Conservation (phyloP, 2,329 filamentous ascomycete genomes). For the Trichoderma harzianum region DNA sequence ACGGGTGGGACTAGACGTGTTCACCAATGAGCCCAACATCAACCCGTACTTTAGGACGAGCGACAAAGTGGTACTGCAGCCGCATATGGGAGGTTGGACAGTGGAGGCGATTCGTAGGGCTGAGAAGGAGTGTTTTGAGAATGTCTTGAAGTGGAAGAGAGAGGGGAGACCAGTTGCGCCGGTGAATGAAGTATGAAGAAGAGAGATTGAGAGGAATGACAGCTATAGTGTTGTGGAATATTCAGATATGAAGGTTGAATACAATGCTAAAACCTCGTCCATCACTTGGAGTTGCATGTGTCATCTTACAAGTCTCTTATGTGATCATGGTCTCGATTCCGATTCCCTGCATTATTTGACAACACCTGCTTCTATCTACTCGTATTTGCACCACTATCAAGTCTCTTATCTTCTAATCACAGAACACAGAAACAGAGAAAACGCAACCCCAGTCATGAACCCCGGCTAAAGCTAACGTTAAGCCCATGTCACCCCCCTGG, state of each 20-base stretch:
- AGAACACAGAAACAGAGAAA: neutral
- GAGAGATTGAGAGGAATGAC: neutral
- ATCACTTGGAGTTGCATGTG: neutral
- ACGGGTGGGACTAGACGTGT: conserved; percentile 48
- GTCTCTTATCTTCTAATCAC: neutral
- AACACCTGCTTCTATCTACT: neutral
- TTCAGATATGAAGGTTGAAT: neutral
- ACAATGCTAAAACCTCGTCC: neutral
- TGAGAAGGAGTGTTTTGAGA: conserved; percentile 45
- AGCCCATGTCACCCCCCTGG: neutral
- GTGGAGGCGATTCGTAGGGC: conserved; percentile 42
- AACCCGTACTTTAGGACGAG: conserved; percentile 39
- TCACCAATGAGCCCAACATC: conserved; percentile 42
- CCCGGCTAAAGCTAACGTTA: neutral
- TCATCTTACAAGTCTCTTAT: neutral
- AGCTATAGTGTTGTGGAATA: neutral
- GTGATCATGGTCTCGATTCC: neutral
- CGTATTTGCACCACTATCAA: neutral
- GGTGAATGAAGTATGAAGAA: conserved; percentile 28
- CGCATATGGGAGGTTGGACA: conserved; percentile 44
- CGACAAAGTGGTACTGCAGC: conserved; percentile 42
- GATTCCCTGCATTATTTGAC: neutral
- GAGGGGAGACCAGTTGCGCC: conserved; percentile 38
- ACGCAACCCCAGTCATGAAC: neutral
- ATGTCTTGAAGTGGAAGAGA: conserved; percentile 39